phyloP scores from a whole-genome alignment of 164 flowering plant genomes.

The Tetrastigma voinierianum region DNA sequence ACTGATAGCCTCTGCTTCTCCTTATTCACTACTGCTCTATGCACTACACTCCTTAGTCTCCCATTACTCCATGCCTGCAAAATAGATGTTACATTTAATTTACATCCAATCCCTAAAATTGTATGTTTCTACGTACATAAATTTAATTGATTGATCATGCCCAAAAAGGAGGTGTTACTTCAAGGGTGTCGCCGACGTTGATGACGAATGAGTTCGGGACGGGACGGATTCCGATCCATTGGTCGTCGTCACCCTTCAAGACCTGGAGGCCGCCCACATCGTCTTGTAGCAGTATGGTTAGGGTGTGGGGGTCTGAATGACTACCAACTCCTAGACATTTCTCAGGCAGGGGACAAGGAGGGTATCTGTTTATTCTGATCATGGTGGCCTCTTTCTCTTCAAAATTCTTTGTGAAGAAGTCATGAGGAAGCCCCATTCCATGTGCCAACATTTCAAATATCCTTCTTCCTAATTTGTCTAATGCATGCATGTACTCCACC shows the following conservation, averaged over 20 bases:
- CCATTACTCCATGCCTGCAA: conserved; percentile 39
- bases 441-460: conserved; percentile 34
- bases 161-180: conserved; percentile 10
- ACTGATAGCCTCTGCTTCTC: conserved; percentile 25
- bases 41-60: conserved; percentile 29
- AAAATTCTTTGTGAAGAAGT: conserved; percentile 29
- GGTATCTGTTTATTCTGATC: conserved; percentile 32
- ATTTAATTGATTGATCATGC: too few relatives aligned
- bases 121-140: too few relatives aligned
- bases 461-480: conserved; percentile 29
- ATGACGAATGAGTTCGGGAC: conserved; percentile 30
- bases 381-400: conserved; percentile 31
- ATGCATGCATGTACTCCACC: conserved; percentile 23
- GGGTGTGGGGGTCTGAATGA: conserved; percentile 36
- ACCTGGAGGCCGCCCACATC: conserved; percentile 40
- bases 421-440: conserved; percentile 28
- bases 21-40: conserved; percentile 39
- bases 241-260: conserved; percentile 12
- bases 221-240: conserved; percentile 34
- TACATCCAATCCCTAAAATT: neutral
- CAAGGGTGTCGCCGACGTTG: conserved; percentile 34
- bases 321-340: conserved; percentile 36
- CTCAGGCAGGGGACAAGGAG: conserved; percentile 37
- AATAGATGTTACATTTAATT: neutral
- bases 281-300: conserved; percentile 34